These are phyloP conservation scores for Tuber microsphaerosporum DNA, from an alignment of 495 filamentous ascomycete species.

Conservation along the genomic window DNA sequence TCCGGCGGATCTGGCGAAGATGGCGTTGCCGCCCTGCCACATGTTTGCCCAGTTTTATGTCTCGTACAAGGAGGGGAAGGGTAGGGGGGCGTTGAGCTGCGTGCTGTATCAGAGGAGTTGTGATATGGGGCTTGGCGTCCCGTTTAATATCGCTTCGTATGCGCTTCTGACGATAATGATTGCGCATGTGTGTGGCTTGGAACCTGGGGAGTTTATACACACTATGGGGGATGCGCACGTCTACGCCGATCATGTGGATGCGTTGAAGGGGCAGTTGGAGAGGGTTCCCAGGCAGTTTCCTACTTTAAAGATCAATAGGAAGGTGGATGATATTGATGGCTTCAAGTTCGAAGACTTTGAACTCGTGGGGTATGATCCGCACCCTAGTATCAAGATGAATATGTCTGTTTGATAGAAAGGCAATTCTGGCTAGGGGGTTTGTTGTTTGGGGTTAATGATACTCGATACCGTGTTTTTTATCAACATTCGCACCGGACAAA, in stretches of 20 bases:
- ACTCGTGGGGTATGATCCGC: constrained; percentile 80
- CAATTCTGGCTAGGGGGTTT: not conserved
- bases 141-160: constrained; percentile 95
- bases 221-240: constrained; percentile 96
- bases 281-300: constrained; percentile 79
- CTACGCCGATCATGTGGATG: constrained; percentile 87
- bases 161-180: constrained; percentile 90
- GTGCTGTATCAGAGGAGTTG: constrained; percentile 88
- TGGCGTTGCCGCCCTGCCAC: constrained; percentile 95
- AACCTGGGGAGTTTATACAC: constrained; percentile 77
- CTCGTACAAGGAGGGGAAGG: constrained; percentile 53
- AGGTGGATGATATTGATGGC: constrained; percentile 63
- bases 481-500: not conserved
- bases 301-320: constrained; percentile 59
- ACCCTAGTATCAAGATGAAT: constrained; percentile 89
- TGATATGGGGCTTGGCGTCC: constrained; percentile 95
- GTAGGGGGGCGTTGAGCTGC: constrained; percentile 66
- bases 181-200: constrained; percentile 73
- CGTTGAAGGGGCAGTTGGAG: constrained; percentile 68
- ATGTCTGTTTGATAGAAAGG: constrained; percentile 70
- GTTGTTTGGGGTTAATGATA: constrained; percentile 11
- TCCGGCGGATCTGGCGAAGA: constrained; percentile 70
- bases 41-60: constrained; percentile 99
- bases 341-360: constrained; percentile 85
- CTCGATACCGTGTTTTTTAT: not conserved